Percentiles rank a stretch among this genome's conserved stretches.
These are phyloP conservation scores for Rhizopogon sp. DNA, from an alignment of 768 basidiomycete species.

Conservation along the genomic window DNA sequence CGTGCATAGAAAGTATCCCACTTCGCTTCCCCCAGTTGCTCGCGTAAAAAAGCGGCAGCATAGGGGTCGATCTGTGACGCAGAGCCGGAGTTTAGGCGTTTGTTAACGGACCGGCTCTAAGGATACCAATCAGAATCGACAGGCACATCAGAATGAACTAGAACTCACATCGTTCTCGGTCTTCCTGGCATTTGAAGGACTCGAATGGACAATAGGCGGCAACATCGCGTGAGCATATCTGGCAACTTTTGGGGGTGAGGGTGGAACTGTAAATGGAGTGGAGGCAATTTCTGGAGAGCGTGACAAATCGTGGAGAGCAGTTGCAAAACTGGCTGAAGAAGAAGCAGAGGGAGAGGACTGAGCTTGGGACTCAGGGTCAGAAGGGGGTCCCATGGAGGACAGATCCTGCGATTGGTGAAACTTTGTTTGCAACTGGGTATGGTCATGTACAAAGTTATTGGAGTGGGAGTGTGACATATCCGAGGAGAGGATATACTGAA, in stretches of 20 bases:
- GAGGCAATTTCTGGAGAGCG: constrained; percentile 13
- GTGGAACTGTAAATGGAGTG: constrained; percentile 12
- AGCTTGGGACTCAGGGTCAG: constrained; percentile 22
- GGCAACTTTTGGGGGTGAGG: constrained; percentile 19
- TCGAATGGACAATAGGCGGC: constrained; percentile 29
- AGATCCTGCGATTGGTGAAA: constrained; percentile 21
- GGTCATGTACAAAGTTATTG: constrained; percentile 13
- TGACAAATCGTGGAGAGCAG: constrained; percentile 20
- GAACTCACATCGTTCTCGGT: constrained; percentile 20
- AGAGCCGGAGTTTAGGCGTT: constrained; percentile 16
- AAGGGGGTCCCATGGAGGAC: constrained; percentile 10
- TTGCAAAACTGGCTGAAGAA: constrained; percentile 18
- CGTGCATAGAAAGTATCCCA: constrained; percentile 44
- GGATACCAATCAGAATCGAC: constrained; percentile 8
- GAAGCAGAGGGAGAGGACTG: constrained; percentile 20
- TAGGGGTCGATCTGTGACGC: constrained; percentile 34
- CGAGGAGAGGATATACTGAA: constrained; percentile 18
- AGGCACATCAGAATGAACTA: neutral
- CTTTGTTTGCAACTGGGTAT: constrained; percentile 23
- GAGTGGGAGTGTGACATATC: constrained; percentile 14
- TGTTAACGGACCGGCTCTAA: constrained; percentile 23
- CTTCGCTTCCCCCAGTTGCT: constrained; percentile 37
- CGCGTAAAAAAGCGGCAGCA: constrained; percentile 41
- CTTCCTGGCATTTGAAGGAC: constrained; percentile 22
- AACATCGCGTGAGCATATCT: constrained; percentile 25